Base-by-base conservation (phyloP, 176 grass and related monocot species). In the Dendrocalamus sinicus region DNA sequence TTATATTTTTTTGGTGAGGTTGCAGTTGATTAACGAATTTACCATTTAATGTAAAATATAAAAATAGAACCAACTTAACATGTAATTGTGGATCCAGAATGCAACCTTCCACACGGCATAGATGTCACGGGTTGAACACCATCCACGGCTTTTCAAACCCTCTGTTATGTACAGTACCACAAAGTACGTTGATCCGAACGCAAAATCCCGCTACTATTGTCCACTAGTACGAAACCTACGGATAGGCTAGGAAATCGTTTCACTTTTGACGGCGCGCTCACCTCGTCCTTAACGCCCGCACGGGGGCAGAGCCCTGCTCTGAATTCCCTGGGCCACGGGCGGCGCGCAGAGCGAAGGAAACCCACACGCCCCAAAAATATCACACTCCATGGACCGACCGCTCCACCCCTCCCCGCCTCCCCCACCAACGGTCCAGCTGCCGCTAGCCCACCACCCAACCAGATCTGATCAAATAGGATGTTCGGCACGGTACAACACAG, bases 231-330 rank as follows among this genome's bases (percentile, higher is more conserved):
- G 61, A 14, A 63, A 63, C 12, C 7, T 32, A 19, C 45, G 45
- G n/a, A 22, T 11, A 9, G 7, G 26, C 28, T 32, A 4, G 50
- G 26, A 32, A 2, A 26, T 1, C 57, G 15, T 39, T n/a, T 24
- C 50, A 19, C 13, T 17, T 17, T 68, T 5, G 40, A 69, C 52
- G 41, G 63, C 53, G 79, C 2, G 9, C 19, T 7, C 9, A 88
- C 86, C 86, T 88, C 73, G 80, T 84, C 57, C 32, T 64, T 78
- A 72, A 78, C 74, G 74, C 86, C 80, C 54, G 14, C 57, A 61
- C 45, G 4, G 13, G 14, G 59, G 58, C 3, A 9, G 20, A 9
- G 30, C 17, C 17, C 30, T 73, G 37, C 6, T 32, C 70, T 50
- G 69, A 69, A 75, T 61, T 50, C 70, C 22, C 11, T 30, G 73